Evolutionary conservation across 164 flowering plant species (phyloP), one percentile per base, ranked within the genome.

Genomic region (Vitis amurensis): DNA sequence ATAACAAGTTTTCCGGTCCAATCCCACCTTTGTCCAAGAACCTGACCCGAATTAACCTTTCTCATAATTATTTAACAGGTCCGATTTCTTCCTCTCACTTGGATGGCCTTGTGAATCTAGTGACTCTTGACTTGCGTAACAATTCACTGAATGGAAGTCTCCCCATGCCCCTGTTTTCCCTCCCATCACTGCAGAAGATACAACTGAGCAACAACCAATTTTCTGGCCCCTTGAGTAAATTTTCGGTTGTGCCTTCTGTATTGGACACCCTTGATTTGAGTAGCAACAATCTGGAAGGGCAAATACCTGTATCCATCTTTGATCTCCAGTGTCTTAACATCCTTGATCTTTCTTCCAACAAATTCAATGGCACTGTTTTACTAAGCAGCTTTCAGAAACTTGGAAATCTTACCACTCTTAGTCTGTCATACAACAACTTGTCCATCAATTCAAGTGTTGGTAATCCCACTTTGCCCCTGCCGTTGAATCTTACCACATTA

Each of bases 281-380:
- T 4, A 31, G 44, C 44, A 31, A 31, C 44, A 31, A 31, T 31
- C 44, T 31, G 44, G 44, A 31, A 31, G 44, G 44, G 44, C 44
- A 2, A 31, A 2, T 31, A 31, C 44, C 44, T 31, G 44, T 31
- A 2, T 31, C 44, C 2, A 2, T 31, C 4, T 31, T 31, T 2
- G 4, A 31, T 2, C 44, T 31, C 4, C 44, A 2, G 44, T 0
- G 7, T 31, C 85, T 89, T 65, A 89, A 85, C 30, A 85, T 89
- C 57, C 64, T 89, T 4, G 94, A 89, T 47, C 51, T 88, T 3
- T 77, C 89, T 52, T 69, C 47, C 8, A 89, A 88, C 68, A 68
- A 78, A 11, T 86, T 89, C 50, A 76, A n/a, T 12, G 91, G 30
- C 16, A 75, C 23, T 19, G 23, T 19, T 19, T 19, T 19, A 19